Evolutionary conservation across 805 yeast genomes (phyloP).

Genomic region (Pichia membranifaciens): DNA sequence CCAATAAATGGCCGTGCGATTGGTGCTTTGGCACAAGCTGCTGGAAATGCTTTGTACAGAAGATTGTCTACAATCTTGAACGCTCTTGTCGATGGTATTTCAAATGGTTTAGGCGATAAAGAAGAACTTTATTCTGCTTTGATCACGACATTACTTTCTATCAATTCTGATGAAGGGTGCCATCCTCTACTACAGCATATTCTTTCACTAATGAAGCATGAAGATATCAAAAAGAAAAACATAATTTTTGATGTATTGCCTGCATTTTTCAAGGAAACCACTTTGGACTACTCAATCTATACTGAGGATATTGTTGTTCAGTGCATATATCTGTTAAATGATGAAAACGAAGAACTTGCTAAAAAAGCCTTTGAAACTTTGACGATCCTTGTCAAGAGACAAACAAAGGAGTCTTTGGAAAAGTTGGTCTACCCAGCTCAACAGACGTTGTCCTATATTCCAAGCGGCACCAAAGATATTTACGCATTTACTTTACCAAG

Average conservation of each 20-base stretch:
- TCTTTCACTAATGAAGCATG: slow-evolving; percentile 69
- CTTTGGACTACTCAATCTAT: slow-evolving; percentile 65
- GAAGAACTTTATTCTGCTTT: slow-evolving; percentile 48
- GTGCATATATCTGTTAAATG: slow-evolving; percentile 68
- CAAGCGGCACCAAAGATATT: slow-evolving; percentile 54
- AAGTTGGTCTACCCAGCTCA: slow-evolving; percentile 74
- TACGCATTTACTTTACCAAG: slow-evolving; percentile 71
- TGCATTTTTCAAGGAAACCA: slow-evolving; percentile 59
- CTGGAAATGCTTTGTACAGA: slow-evolving; percentile 73
- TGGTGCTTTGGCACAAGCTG: slow-evolving; percentile 82
- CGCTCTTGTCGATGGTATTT: slow-evolving; percentile 57
- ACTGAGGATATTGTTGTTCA: slow-evolving; percentile 69
- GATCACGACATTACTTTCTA: slow-evolving; percentile 64
- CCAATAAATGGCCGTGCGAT: slow-evolving; percentile 90
- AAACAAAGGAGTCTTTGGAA: slow-evolving; percentile 73
- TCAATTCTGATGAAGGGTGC: slow-evolving; percentile 69
- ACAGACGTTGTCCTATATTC: slow-evolving; percentile 62
- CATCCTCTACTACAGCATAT: slow-evolving; percentile 83
- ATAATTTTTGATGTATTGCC: slow-evolving; percentile 64
- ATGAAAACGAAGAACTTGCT: slow-evolving; percentile 56
- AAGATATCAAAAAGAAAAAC: slow-evolving; percentile 57
- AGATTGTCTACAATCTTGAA: slow-evolving; percentile 70
- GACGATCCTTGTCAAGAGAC: slow-evolving; percentile 58
- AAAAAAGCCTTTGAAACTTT: slow-evolving; percentile 60
- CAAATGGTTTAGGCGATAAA: slow-evolving; percentile 32